Percentiles rank a stretch among this genome's conserved stretches.
phyloP scores from a whole-genome alignment of 768 basidiomycete genomes.

The Psilocybe cyanescens region DNA sequence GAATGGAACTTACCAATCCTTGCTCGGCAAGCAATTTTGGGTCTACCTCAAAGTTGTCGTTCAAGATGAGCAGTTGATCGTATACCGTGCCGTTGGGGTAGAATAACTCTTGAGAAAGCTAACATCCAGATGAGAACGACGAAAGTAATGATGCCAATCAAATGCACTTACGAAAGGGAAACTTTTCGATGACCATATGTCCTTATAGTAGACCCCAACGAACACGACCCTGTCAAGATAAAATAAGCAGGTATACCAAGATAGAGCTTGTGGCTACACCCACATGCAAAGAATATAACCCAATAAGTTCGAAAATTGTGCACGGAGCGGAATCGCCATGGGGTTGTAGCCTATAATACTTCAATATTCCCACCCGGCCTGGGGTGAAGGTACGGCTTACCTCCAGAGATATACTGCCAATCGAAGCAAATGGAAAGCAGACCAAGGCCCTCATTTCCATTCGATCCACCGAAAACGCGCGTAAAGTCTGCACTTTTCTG shows the following conservation, averaged over 20 bases:
- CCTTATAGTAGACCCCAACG: slow-evolving; percentile 55
- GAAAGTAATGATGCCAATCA: neutral
- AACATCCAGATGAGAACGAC: slow-evolving; percentile 28
- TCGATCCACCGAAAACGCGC: slow-evolving; percentile 64
- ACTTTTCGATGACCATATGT: slow-evolving; percentile 51
- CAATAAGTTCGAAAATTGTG: slow-evolving; percentile 51
- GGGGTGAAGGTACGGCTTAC: slow-evolving; percentile 13
- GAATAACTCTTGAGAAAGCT: slow-evolving; percentile 58
- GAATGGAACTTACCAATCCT: slow-evolving; percentile 34
- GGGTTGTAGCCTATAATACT: slow-evolving; percentile 41
- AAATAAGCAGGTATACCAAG: neutral
- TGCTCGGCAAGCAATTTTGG: slow-evolving; percentile 40
- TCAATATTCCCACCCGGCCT: neutral
- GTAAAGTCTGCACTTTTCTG: slow-evolving; percentile 50
- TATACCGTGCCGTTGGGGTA: slow-evolving; percentile 50
- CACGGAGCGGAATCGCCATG: slow-evolving; percentile 53
- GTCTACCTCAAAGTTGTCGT: slow-evolving; percentile 47
- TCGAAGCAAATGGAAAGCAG: slow-evolving; percentile 61
- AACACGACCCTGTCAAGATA: slow-evolving; percentile 39
- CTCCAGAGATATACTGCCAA: slow-evolving; percentile 61
- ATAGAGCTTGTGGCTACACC: slow-evolving; percentile 15
- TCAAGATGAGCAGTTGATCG: slow-evolving; percentile 49
- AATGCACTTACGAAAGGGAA: slow-evolving; percentile 29
- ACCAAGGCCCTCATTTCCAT: slow-evolving; percentile 70
- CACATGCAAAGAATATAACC: slow-evolving; percentile 56